Conservation (phyloP, 2,329 filamentous ascomycete genomes). For the Fusarium abutilonis region DNA sequence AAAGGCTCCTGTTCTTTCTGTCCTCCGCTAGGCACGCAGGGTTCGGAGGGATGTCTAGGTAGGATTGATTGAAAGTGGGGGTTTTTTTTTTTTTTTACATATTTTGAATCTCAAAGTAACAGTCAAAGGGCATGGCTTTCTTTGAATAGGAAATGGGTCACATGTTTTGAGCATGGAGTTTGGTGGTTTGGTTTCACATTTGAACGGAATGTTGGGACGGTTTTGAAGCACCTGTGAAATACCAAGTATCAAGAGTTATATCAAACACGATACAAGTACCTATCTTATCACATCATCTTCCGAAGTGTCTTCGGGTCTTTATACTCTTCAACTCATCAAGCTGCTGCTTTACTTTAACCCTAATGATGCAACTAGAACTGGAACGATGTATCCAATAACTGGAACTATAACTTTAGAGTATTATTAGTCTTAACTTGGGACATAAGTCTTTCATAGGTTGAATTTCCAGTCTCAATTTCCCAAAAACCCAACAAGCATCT, state of each 20-base stretch:
- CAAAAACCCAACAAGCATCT: conserved; percentile 9
- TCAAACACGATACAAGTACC: conserved; percentile 23
- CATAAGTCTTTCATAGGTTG: too few relatives aligned
- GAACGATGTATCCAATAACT: too few relatives aligned
- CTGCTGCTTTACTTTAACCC: too few relatives aligned
- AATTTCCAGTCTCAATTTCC: too few relatives aligned
- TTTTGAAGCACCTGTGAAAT: conserved; percentile 5
- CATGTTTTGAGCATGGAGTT: conserved; percentile 43
- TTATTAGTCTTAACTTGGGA: too few relatives aligned
- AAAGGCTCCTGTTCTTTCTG: too few relatives aligned
- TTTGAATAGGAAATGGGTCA: conserved; percentile 12
- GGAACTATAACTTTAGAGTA: too few relatives aligned
- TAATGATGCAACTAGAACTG: too few relatives aligned
- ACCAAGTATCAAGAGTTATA: neutral
- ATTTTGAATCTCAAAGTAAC: neutral
- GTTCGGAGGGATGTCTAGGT: conserved; percentile 14
- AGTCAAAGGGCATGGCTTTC: conserved; percentile 13
- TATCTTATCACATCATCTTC: too few relatives aligned
- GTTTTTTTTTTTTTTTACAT: too few relatives aligned
- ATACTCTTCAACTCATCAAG: too few relatives aligned
- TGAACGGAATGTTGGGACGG: conserved; percentile 5
- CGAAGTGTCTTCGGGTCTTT: too few relatives aligned
- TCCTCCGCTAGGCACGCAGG: neutral
- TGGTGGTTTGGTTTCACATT: conserved; percentile 11
- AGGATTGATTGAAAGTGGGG: conserved; percentile 11